These are phyloP conservation scores for Flaveria floridana DNA, from an alignment of 140 eudicot genomes.

Conservation along the genomic window DNA sequence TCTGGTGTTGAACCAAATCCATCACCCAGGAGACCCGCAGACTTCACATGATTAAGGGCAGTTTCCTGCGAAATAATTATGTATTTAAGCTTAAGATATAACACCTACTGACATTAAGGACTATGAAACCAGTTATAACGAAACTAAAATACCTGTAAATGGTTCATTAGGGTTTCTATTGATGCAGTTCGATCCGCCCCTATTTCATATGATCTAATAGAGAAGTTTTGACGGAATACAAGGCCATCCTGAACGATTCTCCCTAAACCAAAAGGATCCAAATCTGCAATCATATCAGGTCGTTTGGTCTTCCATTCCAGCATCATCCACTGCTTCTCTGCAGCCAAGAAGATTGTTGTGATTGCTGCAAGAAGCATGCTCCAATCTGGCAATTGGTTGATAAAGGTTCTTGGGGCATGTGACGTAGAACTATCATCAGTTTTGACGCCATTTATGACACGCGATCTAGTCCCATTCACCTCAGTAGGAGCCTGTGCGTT, in stretches of 20 bases:
- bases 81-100: background rate
- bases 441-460: conserved; percentile 53
- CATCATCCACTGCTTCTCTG: conserved; percentile 99
- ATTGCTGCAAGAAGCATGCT: conserved; percentile 99
- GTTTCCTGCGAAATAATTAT: conserved; percentile 60
- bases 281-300: conserved; percentile 72
- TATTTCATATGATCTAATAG: conserved; percentile 91
- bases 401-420: conserved; percentile 82
- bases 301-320: conserved; percentile 95
- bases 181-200: conserved; percentile 98
- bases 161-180: conserved; percentile 90
- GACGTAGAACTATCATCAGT: conserved; percentile 49
- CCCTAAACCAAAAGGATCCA: conserved; percentile 84
- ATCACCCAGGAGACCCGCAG: conserved; percentile 73
- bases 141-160: conserved; percentile 66
- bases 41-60: conserved; percentile 89
- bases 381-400: conserved; percentile 95
- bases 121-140: background rate
- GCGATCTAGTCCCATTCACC: conserved; percentile 70
- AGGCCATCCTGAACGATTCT: conserved; percentile 82
- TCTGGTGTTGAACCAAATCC: conserved; percentile 99
- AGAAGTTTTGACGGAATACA: conserved; percentile 79
- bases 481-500: conserved; percentile 78
- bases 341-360: conserved; percentile 90
- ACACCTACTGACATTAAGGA: background rate